phyloP scores from a whole-genome alignment of 257 asterid genomes.

The Solanum rostratum region DNA sequence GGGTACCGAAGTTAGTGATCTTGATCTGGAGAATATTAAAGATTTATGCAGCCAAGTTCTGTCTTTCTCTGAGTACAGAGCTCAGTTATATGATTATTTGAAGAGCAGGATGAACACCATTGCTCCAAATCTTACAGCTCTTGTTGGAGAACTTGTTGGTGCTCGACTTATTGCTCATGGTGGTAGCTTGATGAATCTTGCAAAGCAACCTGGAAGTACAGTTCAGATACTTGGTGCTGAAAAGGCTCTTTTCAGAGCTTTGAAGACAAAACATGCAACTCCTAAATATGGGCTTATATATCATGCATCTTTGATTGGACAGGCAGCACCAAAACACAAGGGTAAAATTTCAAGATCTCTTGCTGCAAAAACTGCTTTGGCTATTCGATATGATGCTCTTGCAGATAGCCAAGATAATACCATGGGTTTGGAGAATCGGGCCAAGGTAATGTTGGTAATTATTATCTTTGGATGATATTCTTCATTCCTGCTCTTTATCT shows the following conservation, averaged over 20 bases:
- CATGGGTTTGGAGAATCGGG: conserved; percentile 74
- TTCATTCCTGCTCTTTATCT: neutral
- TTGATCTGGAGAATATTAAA: conserved; percentile 73
- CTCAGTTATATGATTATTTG: conserved; percentile 69
- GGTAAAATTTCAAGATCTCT: conserved; percentile 85
- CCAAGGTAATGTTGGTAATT: conserved; percentile 27
- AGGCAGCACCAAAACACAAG: conserved; percentile 91
- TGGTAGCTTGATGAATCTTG: conserved; percentile 80
- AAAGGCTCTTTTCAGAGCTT: conserved; percentile 86
- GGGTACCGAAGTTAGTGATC: conserved; percentile 93
- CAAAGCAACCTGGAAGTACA: conserved; percentile 95
- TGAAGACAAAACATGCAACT: conserved; percentile 84
- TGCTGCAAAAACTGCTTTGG: conserved; percentile 79
- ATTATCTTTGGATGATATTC: neutral
- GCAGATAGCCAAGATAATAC: conserved; percentile 64
- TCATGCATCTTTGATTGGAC: conserved; percentile 89
- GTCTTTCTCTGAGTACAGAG: conserved; percentile 74
- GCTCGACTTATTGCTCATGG: conserved; percentile 96
- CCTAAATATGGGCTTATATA: conserved; percentile 88
- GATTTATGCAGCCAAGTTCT: conserved; percentile 83
- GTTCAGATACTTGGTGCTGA: conserved; percentile 94
- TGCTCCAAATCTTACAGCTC: conserved; percentile 90
- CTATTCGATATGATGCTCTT: conserved; percentile 76
- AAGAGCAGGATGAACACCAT: conserved; percentile 88
- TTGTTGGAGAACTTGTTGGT: conserved; percentile 91